phyloP scores from a whole-genome alignment of 2,329 filamentous ascomycete species.

The Penicillium occitanis region DNA sequence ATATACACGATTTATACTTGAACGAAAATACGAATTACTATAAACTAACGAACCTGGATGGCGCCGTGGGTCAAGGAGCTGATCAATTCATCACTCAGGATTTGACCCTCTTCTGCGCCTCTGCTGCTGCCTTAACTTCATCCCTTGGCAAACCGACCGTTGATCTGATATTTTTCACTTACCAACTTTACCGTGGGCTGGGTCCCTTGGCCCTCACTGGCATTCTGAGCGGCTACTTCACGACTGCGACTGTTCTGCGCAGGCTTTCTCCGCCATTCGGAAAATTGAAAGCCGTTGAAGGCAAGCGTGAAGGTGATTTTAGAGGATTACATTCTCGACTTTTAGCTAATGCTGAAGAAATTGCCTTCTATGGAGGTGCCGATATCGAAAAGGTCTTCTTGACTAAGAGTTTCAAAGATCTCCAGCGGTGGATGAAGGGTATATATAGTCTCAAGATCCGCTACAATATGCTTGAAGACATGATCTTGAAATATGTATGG shows the following conservation, averaged over 20 bases:
- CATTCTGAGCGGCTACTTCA: conserved; percentile 86
- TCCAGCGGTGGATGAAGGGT: conserved; percentile 96
- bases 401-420: conserved; percentile 85
- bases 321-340: conserved; percentile 84
- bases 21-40: conserved; percentile 96
- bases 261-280: conserved; percentile 92
- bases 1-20: conserved; percentile 95
- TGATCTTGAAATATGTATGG: conserved; percentile 98
- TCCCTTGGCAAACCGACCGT: conserved; percentile 96
- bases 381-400: conserved; percentile 93
- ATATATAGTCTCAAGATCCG: conserved; percentile 97
- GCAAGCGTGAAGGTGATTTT: conserved; percentile 92
- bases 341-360: conserved; percentile 95
- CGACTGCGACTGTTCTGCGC: conserved; percentile 86
- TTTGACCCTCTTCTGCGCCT: conserved; percentile 88
- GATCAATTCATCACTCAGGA: conserved; percentile 99
- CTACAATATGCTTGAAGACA: conserved; percentile 98
- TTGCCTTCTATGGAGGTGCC: conserved; percentile 94
- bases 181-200: conserved; percentile 88
- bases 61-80: conserved; percentile 84
- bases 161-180: conserved; percentile 97
- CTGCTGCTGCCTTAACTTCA: conserved; percentile 89
- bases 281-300: conserved; percentile 94
- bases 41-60: conserved; percentile 88
- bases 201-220: conserved; percentile 84